Evolutionary conservation across 139 green algal species (phyloP).

Genomic region (Auxenochlorella pyrenoidosa): DNA sequence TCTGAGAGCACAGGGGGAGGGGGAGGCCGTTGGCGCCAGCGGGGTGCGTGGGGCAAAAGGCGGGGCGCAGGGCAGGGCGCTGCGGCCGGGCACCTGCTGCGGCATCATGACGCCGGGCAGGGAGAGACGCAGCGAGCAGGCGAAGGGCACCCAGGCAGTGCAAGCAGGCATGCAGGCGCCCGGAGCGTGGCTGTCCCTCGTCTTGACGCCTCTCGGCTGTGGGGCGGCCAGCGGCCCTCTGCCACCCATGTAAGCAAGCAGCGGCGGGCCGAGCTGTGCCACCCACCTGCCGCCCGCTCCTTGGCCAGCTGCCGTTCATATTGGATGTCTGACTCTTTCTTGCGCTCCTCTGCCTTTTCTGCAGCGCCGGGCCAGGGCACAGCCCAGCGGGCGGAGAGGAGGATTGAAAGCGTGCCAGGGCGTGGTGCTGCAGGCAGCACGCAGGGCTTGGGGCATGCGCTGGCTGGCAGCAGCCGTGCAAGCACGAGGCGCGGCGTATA

Average conservation of each 20-base stretch:
- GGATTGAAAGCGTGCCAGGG: neutral
- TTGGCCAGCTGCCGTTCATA: constrained; percentile 70
- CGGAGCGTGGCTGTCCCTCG: too few relatives aligned
- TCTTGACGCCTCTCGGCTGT: too few relatives aligned
- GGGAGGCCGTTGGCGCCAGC: neutral
- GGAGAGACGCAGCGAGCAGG: too few relatives aligned
- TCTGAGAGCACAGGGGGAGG: constrained; percentile 56
- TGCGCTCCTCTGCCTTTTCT: constrained; percentile 85
- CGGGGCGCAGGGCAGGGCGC: too few relatives aligned
- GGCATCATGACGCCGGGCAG: too few relatives aligned
- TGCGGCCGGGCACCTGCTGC: too few relatives aligned
- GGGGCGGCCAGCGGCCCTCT: too few relatives aligned
- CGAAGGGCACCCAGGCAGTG: too few relatives aligned
- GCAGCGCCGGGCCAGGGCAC: neutral
- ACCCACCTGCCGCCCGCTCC: constrained; percentile 45
- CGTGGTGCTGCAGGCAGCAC: neutral
- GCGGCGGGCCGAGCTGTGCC: neutral
- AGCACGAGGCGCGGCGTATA: too few relatives aligned
- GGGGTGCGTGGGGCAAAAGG: too few relatives aligned
- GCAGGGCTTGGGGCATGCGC: neutral
- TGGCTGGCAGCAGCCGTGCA: neutral
- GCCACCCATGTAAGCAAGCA: too few relatives aligned
- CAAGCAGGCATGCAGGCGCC: neutral
- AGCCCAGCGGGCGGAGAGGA: neutral
- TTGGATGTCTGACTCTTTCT: constrained; percentile 86